Evolutionary conservation across 495 filamentous ascomycete genomes (phyloP).

Genomic region (Daldinia caldariorum): DNA sequence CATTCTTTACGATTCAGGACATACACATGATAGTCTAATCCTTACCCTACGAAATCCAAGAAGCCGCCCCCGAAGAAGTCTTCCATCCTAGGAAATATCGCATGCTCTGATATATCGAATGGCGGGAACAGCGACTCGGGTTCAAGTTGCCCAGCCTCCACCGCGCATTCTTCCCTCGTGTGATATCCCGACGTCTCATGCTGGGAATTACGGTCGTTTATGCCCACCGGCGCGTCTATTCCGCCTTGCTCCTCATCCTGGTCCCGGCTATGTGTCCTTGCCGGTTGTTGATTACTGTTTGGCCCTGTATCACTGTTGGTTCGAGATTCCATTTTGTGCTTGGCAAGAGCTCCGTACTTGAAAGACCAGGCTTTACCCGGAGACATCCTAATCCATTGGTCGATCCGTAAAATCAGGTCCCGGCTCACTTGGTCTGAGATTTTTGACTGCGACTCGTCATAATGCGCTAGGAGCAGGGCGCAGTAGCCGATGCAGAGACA

Average conservation of each 20-base stretch:
- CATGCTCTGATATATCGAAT: conserved; percentile 38
- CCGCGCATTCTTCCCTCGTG: conserved; percentile 18
- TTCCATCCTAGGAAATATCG: conserved; percentile 47
- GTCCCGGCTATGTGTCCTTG: neutral
- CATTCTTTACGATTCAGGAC: too few relatives aligned
- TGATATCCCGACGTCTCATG: conserved; percentile 17
- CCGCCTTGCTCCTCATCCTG: conserved; percentile 6
- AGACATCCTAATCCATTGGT: conserved; percentile 44
- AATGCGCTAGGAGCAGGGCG: conserved; percentile 44
- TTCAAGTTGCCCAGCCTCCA: conserved; percentile 19
- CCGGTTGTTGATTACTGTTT: conserved; percentile 1
- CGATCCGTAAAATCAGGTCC: conserved; percentile 39
- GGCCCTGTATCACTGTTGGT: conserved; percentile 19
- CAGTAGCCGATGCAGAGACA: conserved; percentile 47
- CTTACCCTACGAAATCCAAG: conserved; percentile 43
- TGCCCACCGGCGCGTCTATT: neutral
- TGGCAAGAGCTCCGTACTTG: conserved; percentile 44
- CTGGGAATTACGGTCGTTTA: conserved; percentile 1
- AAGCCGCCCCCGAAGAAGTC: conserved; percentile 49
- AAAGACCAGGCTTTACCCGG: conserved; percentile 45
- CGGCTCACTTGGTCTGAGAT: conserved; percentile 39
- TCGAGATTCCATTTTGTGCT: conserved; percentile 41
- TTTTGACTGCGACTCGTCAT: conserved; percentile 44
- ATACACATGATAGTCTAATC: neutral
- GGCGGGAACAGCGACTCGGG: conserved; percentile 21